Evolutionary conservation across 176 grass and related monocot species (phyloP), one percentile per base, ranked within the genome.

Genomic region (Aegilops umbellulata): DNA sequence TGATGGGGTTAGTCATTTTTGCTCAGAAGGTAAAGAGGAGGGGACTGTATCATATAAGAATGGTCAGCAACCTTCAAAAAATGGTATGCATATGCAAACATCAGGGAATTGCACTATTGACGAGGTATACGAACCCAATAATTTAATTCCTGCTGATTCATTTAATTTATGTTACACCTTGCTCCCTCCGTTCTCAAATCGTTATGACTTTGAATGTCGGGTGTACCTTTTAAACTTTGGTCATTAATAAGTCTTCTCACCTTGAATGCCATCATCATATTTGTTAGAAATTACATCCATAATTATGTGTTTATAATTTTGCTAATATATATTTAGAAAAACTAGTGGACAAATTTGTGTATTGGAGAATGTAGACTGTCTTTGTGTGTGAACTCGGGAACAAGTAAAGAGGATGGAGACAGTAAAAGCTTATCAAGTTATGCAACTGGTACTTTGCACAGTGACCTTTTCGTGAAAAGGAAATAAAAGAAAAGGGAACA

Each of bases 101-200:
- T 61, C 71, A 69, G 47, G 67, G 61, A 27, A 80, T 5, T 34
- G 22, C 36, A 4, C 26, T 26, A 36, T 65, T 70, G 74, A 83
- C 84, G 80, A 90, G 89, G 85, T 90, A 87, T 77, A 26, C 3
- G 3, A 77, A 70, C 63, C 30, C 65, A 62, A 67, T 79, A 79
- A 61, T 19, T 77, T 24, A 27, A 19, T 60, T 76, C 71, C 13
- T 82, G 51, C 29, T 73, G 26, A 88, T 88, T 17, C 16, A 65
- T 75, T 74, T 88, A 35, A 62, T 74, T 89, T 80, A 70, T 15
- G 42, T 44, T 76, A 34, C 35, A 76, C 32, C 60, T 60, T 81
- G 32, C 60, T 63, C 69, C 68, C 34, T 83, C 34, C 2, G 8
- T 64, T 75, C 2, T 63, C 20, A 62, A 32, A 44, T 63, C 30